Conservation (phyloP, 805 yeast species). For the Suhomyces kilbournensis region DNA sequence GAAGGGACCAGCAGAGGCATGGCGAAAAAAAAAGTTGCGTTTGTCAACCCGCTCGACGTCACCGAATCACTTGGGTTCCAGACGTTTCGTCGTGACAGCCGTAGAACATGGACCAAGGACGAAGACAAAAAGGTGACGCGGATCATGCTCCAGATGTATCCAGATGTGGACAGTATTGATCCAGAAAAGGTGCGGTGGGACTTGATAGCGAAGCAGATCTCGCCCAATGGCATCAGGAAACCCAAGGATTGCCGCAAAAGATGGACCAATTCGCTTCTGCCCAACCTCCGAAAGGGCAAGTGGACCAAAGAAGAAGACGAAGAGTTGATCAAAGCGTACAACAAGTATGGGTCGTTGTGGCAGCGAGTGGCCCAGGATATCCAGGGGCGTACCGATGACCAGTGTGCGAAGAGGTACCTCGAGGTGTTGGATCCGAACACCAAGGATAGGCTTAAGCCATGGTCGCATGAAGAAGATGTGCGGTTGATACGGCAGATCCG, state of each 20-base stretch:
- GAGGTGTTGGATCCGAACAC: constrained; percentile 86
- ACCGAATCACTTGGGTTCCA: constrained; percentile 74
- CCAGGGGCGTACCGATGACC: constrained; percentile 88
- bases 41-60: constrained; percentile 52
- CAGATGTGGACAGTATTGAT: constrained; percentile 22
- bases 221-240: constrained; percentile 49
- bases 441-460: constrained; percentile 70
- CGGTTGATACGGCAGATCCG: constrained; percentile 64
- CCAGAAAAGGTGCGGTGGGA: constrained; percentile 62
- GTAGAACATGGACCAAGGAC: constrained; percentile 72
- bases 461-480: constrained; percentile 79
- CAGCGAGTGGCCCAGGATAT: constrained; percentile 74
- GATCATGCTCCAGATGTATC: constrained; percentile 37
- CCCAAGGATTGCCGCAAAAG: constrained; percentile 83
- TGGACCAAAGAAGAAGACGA: constrained; percentile 86
- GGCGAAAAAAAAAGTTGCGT: constrained; percentile 14
- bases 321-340: constrained; percentile 58
- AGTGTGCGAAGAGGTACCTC: constrained; percentile 86
- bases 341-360: constrained; percentile 78
- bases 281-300: constrained; percentile 74
- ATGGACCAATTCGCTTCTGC: constrained; percentile 85
- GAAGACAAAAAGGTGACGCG: constrained; percentile 60
- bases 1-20: neutral
- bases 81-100: constrained; percentile 59
- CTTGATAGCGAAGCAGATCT: constrained; percentile 38